Conservation (phyloP, 257 asterid genomes). For the Misopates orontium region DNA sequence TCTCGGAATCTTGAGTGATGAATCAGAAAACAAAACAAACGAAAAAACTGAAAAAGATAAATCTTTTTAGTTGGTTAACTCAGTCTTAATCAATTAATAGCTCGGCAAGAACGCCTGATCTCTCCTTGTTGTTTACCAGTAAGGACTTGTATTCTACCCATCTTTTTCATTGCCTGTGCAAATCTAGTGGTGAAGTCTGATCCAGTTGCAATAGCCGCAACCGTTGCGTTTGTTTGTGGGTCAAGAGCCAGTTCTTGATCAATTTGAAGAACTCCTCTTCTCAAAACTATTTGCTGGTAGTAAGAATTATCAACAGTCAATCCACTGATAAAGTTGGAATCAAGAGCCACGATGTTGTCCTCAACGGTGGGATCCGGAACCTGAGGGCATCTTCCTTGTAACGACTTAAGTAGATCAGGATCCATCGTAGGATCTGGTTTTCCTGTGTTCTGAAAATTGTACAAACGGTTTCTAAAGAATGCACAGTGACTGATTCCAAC, state of each 20-base stretch:
- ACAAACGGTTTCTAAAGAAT: constrained; percentile 46
- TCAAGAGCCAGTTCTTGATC: constrained; percentile 64
- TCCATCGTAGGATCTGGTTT: constrained; percentile 60
- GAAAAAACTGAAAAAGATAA: neutral
- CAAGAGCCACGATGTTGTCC: constrained; percentile 46
- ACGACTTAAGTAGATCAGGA: constrained; percentile 12
- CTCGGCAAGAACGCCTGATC: constrained; percentile 45
- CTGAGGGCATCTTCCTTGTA: constrained; percentile 45
- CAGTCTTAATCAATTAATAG: constrained; percentile 19
- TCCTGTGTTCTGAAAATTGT: constrained; percentile 46
- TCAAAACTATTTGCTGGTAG: constrained; percentile 38
- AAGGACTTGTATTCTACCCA: constrained; percentile 55
- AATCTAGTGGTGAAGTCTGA: constrained; percentile 38
- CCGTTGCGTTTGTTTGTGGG: constrained; percentile 36
- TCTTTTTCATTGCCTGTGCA: constrained; percentile 58
- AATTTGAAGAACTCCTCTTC: constrained; percentile 53
- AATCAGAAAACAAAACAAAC: neutral
- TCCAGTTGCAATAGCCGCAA: constrained; percentile 34
- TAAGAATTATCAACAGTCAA: constrained; percentile 48
- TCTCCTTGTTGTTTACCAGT: constrained; percentile 45
- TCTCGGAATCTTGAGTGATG: too few relatives aligned
- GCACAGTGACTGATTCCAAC: constrained; percentile 66
- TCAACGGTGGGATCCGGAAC: constrained; percentile 19
- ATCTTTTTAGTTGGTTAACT: neutral
- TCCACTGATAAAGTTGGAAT: constrained; percentile 46